Percentiles rank a stretch among this genome's conserved stretches.
These are phyloP conservation scores for Penicillium chermesinum DNA, from an alignment of 495 filamentous ascomycete genomes.

Conservation along the genomic window DNA sequence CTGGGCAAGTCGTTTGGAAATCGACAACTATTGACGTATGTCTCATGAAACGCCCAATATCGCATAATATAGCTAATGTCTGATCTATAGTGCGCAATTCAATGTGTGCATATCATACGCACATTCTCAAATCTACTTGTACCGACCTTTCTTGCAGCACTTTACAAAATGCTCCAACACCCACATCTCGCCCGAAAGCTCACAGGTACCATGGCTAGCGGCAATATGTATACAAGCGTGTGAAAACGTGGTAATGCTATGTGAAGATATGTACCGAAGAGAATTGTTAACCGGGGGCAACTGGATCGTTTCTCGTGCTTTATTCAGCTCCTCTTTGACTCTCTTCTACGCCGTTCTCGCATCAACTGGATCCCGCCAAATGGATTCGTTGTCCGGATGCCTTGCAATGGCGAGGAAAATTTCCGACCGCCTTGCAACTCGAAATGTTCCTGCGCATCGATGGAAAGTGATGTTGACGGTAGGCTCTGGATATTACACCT, in stretches of 20 bases:
- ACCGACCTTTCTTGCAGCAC: background rate
- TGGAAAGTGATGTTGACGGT: constrained; percentile 1
- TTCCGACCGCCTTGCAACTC: background rate
- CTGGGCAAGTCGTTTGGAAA: background rate
- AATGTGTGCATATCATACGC: background rate
- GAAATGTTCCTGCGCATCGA: background rate
- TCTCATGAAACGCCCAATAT: background rate
- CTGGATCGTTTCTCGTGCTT: background rate
- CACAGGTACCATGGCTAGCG: background rate
- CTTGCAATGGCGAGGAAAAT: background rate
- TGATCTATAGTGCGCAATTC: background rate
- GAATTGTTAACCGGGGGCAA: background rate
- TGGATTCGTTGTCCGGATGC: background rate
- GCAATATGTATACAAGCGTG: background rate
- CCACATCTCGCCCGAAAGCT: background rate
- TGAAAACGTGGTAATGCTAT: background rate
- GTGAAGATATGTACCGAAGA: background rate
- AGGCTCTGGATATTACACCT: background rate
- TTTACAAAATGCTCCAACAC: background rate
- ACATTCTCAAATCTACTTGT: background rate
- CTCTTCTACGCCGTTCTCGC: background rate
- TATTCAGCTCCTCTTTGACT: background rate
- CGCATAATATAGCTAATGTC: too few relatives aligned
- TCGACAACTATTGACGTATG: background rate
- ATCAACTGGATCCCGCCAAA: background rate